Base-by-base conservation (phyloP, 371 early-diverging fungal species). In the Chytridium lagenaria region DNA sequence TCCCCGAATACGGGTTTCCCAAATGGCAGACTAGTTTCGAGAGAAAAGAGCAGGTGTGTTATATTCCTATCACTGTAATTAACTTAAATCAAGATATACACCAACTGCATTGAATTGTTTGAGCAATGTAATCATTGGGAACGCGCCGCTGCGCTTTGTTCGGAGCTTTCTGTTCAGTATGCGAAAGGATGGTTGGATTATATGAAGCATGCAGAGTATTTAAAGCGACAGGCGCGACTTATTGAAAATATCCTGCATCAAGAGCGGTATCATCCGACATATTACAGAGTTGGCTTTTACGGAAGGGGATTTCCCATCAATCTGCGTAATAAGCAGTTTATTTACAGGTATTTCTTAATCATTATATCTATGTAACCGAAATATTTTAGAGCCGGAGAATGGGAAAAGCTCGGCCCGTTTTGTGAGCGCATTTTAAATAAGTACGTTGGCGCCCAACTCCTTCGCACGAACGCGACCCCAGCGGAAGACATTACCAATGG, bases 221-320 rank as follows among this genome's bases (percentile, higher is more conserved):
- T 90, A 1, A 79, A 83, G 19, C 82, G 84, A 7, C 86, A 89
- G 76, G 90, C 91, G 0, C 77, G 78, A n/a, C 73, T 90, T 50
- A 81, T 82, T 31, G 84, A 89, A 12, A 82, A 81, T 50, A 89
- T 93, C 68, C 78, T 84, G 22, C 85, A 80, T 44, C 86, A 89
- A 69, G 89, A 90, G 36, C 84, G 91, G 10, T 91, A 86, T 66
- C 90, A 83, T 70, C 85, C 88, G 1, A 88, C 87, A 40, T 94
- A 92, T 79, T 94, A 89, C 78, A 85, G 92, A 2, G 94, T 94
- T 19, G 90, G 86, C 0, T 93, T 91, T 73, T 92, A 89, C 77
- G 94, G 94, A 3, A 77, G 81, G 37, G 91, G 89, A 0, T 92
- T 89, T 51, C 85, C 87, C 7, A 74, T 81, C 0, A 78, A 84